Percentiles rank a stretch among this genome's conserved stretches.
These are phyloP conservation scores for Apiotrichum gamsii DNA, from an alignment of 1,284 basidiomycete genomes.

Conservation along the genomic window DNA sequence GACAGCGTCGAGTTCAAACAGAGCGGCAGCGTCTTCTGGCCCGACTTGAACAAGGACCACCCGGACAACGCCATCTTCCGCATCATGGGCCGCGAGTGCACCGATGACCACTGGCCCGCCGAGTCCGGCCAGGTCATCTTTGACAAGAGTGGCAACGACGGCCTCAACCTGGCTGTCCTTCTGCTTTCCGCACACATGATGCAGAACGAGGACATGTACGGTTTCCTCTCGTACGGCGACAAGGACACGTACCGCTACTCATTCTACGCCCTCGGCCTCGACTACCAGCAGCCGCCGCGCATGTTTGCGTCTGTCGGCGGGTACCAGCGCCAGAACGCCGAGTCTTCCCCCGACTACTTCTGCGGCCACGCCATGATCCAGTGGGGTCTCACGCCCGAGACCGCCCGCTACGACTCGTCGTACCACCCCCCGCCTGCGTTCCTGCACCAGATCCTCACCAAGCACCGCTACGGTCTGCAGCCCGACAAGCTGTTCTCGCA, in stretches of 20 bases:
- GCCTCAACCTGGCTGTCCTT: constrained; percentile 50
- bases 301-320: constrained; percentile 43
- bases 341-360: constrained; percentile 30
- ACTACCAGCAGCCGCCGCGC: constrained; percentile 46
- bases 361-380: constrained; percentile 43
- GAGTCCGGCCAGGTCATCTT: constrained; percentile 50
- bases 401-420: constrained; percentile 27
- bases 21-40: constrained; percentile 49
- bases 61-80: constrained; percentile 51
- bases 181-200: constrained; percentile 49
- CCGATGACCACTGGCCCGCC: constrained; percentile 48
- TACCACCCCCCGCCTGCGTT: constrained; percentile 48
- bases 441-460: constrained; percentile 49
- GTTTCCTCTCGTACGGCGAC: constrained; percentile 47
- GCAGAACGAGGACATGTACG: constrained; percentile 46
- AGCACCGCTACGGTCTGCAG: constrained; percentile 43
- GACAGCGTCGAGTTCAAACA: constrained; percentile 46
- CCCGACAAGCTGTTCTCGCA: constrained; percentile 43
- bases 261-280: constrained; percentile 48
- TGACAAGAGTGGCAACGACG: constrained; percentile 49
- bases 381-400: constrained; percentile 42
- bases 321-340: constrained; percentile 35
- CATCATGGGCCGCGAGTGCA: constrained; percentile 46
- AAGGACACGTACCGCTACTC: constrained; percentile 48
- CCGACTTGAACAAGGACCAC: constrained; percentile 51